Percentiles rank a stretch among this genome's conserved stretches.
Evolutionary conservation across 306 rosid species (phyloP).

Genomic region (Trifolium dubium): DNA sequence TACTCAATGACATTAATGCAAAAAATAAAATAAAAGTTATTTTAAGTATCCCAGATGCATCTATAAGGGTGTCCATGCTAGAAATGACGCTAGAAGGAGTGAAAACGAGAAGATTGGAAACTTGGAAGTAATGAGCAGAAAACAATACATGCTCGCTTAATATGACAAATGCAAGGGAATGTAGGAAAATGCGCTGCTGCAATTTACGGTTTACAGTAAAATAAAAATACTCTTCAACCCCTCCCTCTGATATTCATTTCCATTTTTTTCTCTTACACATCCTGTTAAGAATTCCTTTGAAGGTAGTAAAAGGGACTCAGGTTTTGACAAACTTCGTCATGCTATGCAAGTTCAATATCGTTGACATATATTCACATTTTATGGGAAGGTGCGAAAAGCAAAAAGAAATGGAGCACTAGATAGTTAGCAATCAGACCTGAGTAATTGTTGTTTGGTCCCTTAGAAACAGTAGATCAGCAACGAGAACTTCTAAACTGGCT

Average conservation of each 20-base stretch:
- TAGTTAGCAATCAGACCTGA: conserved; percentile 60
- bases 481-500: conserved; percentile 83
- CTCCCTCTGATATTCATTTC: conserved; percentile 11
- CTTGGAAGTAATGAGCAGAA: background rate
- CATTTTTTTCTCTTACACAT: background rate
- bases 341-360: conserved; percentile 2
- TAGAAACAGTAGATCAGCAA: conserved; percentile 84
- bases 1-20: conserved; percentile 2
- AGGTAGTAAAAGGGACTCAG: background rate
- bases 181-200: background rate
- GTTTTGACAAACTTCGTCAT: conserved; percentile 2
- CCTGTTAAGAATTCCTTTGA: background rate
- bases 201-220: background rate
- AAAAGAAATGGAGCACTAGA: conserved; percentile 3
- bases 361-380: background rate
- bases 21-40: background rate
- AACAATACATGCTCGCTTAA: background rate
- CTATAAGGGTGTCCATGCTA: background rate
- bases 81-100: background rate
- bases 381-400: background rate
- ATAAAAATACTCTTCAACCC: background rate
- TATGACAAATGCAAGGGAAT: conserved; percentile 4
- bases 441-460: conserved; percentile 95
- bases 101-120: background rate
- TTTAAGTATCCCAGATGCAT: conserved; percentile 22